Evolutionary conservation across 208 protist genomes (phyloP).

Genomic region (Leishmania martiniquensis): DNA sequence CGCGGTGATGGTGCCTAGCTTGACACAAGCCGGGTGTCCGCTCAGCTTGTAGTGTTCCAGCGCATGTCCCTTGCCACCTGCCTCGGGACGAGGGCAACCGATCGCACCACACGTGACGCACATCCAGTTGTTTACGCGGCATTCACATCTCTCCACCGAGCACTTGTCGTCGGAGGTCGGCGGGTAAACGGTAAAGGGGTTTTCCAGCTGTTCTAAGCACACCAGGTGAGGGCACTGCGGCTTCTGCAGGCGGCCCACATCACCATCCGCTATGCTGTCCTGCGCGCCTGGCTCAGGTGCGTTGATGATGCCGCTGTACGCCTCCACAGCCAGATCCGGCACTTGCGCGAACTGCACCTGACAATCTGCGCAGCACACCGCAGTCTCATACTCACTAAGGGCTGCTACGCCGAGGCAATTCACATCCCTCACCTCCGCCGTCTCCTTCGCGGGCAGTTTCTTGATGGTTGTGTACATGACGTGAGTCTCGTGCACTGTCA

Average conservation of each 20-base stretch:
- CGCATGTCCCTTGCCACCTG: slow-evolving; percentile 96
- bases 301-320: slow-evolving; percentile 61
- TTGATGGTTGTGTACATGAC: slow-evolving; percentile 77
- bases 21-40: slow-evolving; percentile 93
- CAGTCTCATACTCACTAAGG: slow-evolving; percentile 71
- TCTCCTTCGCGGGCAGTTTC: slow-evolving; percentile 61
- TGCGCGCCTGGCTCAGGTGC: slow-evolving; percentile 64
- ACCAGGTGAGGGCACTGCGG: slow-evolving; percentile 81
- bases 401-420: slow-evolving; percentile 69
- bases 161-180: slow-evolving; percentile 62
- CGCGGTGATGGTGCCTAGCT: slow-evolving; percentile 96
- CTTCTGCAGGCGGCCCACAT: slow-evolving; percentile 30
- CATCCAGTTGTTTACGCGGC: slow-evolving; percentile 96
- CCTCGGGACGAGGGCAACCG: slow-evolving; percentile 93
- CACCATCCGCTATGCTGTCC: slow-evolving; percentile 31
- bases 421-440: slow-evolving; percentile 45
- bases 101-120: slow-evolving; percentile 94
- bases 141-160: slow-evolving; percentile 68
- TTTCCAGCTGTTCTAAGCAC: slow-evolving; percentile 76
- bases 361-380: slow-evolving; percentile 66
- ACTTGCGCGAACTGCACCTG: slow-evolving; percentile 41
- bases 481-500: slow-evolving; percentile 45
- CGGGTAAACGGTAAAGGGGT: slow-evolving; percentile 43
- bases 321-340: slow-evolving; percentile 54
- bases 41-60: slow-evolving; percentile 88